Conservation (phyloP, 768 basidiomycete genomes). For the Tulasnella sp. region DNA sequence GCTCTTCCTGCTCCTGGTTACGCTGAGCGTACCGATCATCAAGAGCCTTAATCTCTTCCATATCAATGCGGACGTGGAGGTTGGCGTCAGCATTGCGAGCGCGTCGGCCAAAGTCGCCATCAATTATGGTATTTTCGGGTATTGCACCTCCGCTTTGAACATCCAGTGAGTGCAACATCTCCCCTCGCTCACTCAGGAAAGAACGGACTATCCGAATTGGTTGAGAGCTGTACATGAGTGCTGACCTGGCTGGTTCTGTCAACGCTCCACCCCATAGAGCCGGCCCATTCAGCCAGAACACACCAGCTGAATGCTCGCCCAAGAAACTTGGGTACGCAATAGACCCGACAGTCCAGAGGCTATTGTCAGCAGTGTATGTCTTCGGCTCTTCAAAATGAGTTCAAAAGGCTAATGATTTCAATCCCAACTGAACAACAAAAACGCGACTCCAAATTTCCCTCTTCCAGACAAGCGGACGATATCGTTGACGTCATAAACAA, state of each 20-base stretch:
- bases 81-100: slow-evolving; percentile 31
- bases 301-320: slow-evolving; percentile 44
- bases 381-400: slow-evolving; percentile 15
- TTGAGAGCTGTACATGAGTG: not conserved
- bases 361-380: slow-evolving; percentile 41
- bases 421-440: not conserved
- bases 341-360: slow-evolving; percentile 45
- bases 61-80: slow-evolving; percentile 40
- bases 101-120: slow-evolving; percentile 41
- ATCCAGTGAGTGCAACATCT: slow-evolving; percentile 40
- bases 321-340: slow-evolving; percentile 53
- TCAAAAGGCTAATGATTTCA: slow-evolving; percentile 14
- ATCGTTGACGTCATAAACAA: slow-evolving; percentile 45
- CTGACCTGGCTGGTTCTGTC: slow-evolving; percentile 21
- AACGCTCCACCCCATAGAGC: slow-evolving; percentile 8
- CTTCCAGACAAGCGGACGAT: slow-evolving; percentile 37
- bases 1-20: slow-evolving; percentile 57
- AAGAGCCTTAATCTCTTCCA: slow-evolving; percentile 54
- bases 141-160: slow-evolving; percentile 50
- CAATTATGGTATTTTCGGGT: slow-evolving; percentile 61
- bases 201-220: no score
- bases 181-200: not conserved
- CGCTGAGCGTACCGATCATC: slow-evolving; percentile 58
- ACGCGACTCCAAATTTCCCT: not conserved
- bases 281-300: slow-evolving; percentile 26